Evolutionary conservation across 1,284 basidiomycete genomes (phyloP), one percentile per base, ranked within the genome.

Genomic region (Cutaneotrichosporon curvatum): DNA sequence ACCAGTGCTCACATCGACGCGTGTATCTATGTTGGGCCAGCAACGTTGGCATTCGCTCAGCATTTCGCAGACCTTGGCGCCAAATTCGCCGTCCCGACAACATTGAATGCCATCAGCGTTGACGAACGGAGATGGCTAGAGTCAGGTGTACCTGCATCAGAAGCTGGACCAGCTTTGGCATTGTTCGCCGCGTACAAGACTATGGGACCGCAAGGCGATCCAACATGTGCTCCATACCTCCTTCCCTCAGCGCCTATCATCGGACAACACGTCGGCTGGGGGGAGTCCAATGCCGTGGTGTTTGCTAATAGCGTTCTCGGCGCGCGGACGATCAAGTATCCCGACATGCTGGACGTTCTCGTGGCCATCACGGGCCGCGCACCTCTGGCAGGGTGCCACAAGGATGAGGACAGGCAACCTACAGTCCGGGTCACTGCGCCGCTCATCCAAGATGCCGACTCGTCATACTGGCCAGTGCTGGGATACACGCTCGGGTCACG

Each of bases 161-260:
- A 43, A 10, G 50, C 38, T 5, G 16, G 18, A 2, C 41, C 41
- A 12, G 42, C 38, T 1, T 4, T 31, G 4, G 43, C 31, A 4
- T 37, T 50, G 21, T 33, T 43, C 1, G 32, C 36, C 5, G 45
- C 45, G 7, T 51, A 47, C 35, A 21, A 40, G 12, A 9, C 33
- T 7, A 40, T 51, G 32, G 50, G 50, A 0, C 45, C 45, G 7
- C 14, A 32, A 18, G 37, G 4, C 15, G 32, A 31, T 20, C n/a
- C 44, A 21, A 51, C 50, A 1, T 51, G 50, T 18, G 50, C 50
- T 4, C 50, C 50, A 23, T 51, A 51, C 35, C 45, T 51, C 42
- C 50, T 51, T 18, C 38, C 41, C 19, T 40, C 33, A 7, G 32
- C 34, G 18, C 50, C 50, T 0, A 9, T 4, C 6, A 21, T 21